Evolutionary conservation across 805 yeast species (phyloP), one percentile per base, ranked within the genome.

Genomic region (Wickerhamomyces queroliae): DNA sequence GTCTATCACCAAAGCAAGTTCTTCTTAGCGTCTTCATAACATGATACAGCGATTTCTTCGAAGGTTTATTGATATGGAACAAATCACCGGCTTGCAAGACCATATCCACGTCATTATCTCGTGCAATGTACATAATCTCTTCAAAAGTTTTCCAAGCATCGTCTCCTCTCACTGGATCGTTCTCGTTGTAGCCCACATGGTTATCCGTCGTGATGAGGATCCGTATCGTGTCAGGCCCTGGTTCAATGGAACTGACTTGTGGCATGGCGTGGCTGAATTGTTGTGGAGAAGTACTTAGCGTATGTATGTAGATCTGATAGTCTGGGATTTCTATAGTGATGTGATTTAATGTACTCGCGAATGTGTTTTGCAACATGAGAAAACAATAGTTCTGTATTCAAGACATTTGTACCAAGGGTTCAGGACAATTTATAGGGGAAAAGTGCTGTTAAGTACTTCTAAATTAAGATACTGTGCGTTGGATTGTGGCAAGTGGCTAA

Each of bases 181-280:
- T 75, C 56, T 93, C 99, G 43, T 79, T 78, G 58, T 81, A 90
- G 1, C 99, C 99, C 16, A 93, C 95, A 67, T 93, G 99, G 56
- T 93, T 93, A 55, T 93, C 99, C 1, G 98, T 89, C 3, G 99
- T 88, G 24, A 93, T 62, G 24, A 93, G 74, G 16, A 93, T 74
- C 19, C 85, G 66, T 15, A 90, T 76, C 0, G 95, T 87, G 57
- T 86, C 76, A 6, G 73, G 73, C 3, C 79, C 83, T 2, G 64
- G 66, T 2, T 65, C 70, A 4, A 78, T 61, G 16, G 52, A 45
- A 7, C 63, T 55, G 2, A 70, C 69, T 31, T 55, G 59, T 7
- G 61, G 59, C 60, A 56, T 52, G 37, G 5, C 20, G 13, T 3
- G 18, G 15, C 15, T 9, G 16, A 8, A 17, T 15, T 21, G 4